These are phyloP conservation scores for Annulohypoxylon moriforme DNA, from an alignment of 495 filamentous ascomycete species.

Conservation along the genomic window DNA sequence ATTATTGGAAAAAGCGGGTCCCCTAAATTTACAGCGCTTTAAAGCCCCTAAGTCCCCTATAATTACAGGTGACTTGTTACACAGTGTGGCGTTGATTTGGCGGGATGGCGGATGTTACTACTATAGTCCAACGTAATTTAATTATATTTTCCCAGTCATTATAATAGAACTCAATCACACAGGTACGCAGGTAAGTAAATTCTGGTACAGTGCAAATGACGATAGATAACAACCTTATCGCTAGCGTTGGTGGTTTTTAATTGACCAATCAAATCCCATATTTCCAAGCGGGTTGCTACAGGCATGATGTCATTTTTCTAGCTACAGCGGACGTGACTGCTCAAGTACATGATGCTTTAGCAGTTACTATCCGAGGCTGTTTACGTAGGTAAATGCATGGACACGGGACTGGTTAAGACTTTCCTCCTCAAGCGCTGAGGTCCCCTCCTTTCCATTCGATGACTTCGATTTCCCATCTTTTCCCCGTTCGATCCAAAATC, in stretches of 20 bases:
- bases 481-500: background rate
- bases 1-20: no score
- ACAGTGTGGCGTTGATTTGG: no score
- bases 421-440: background rate
- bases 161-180: no score
- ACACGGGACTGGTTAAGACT: background rate
- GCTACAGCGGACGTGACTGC: background rate
- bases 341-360: conserved; percentile 4
- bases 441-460: background rate
- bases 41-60: no score
- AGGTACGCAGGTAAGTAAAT: no score
- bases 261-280: background rate
- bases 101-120: no score
- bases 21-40: no score
- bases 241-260: background rate
- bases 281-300: background rate
- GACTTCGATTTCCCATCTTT: background rate
- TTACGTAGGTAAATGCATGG: background rate
- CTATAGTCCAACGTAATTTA: no score
- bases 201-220: no score
- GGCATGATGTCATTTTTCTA: background rate
- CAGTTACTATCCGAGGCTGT: background rate
- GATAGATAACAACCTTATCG: background rate
- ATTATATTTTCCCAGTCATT: no score
- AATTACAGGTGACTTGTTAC: no score